Evolutionary conservation across 2,329 filamentous ascomycete species (phyloP), one percentile per base, ranked within the genome.

Genomic region (Epichloe brachyelytri): DNA sequence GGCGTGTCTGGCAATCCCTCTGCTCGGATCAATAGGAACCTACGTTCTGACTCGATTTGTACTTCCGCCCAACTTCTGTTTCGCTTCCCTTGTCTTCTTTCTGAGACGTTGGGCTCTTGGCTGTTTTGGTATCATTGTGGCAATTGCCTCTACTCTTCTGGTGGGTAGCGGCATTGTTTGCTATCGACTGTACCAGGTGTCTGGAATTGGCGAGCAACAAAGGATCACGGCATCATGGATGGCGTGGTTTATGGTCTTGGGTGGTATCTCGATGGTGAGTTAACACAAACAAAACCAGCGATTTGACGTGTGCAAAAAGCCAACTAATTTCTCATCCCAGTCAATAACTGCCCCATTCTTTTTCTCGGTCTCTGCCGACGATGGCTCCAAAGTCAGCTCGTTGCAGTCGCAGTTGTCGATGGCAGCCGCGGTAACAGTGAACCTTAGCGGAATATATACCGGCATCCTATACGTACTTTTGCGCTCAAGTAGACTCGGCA

Each of bases 1-100:
- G 3, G 73, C 80, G 33, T 85, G 81, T 61, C 63, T 82, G 33
- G 69, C 63, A 19, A 60, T 74, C 12, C 64, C 83, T 26, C 63
- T 72, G 17, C 61, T 78, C 44, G 67, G 80, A 52, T 60, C 77
- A 19, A 61, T 85, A 36, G 63, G 67, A 38, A 80, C 77, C 19
- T 83, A 81, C 65, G 66, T 82, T 38, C 74, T 82, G 26, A 79
- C 80, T 15, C 68, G 76, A 51, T 70, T 78, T 47, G 67, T 75
- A 54, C 72, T 69, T 4, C 74, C 82, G 43, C 72, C 73, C 5
- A 75, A 82, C 55, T 72, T 75, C 49, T 87, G 83, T 66, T 81
- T 85, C 58, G 80, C 80, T 22, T 81, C 79, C 5, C 70, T 87
- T 7, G 79, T 85, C 56, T 86, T 79, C 79, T 84, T 83, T 54